Evolutionary conservation across 2,329 filamentous ascomycete genomes (phyloP).

Genomic region (Albophoma yamanashiensis): DNA sequence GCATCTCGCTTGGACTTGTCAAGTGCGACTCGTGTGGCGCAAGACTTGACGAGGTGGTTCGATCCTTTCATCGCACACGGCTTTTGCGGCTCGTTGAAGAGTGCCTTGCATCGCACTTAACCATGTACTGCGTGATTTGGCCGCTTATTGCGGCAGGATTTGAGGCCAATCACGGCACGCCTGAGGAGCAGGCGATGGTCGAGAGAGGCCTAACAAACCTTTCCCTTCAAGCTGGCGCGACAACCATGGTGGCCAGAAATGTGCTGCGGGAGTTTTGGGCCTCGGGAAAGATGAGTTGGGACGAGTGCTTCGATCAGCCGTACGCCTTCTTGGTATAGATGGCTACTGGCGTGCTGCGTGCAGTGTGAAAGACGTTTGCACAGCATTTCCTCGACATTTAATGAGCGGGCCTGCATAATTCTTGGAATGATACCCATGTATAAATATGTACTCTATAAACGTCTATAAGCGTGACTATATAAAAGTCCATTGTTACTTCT

Average conservation of each 20-base stretch:
- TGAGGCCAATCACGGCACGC: not conserved
- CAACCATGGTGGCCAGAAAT: not conserved
- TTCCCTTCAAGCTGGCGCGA: not conserved
- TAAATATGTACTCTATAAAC: not conserved
- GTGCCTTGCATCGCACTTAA: not conserved
- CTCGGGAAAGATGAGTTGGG: constrained; percentile 2
- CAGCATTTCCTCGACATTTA: not conserved
- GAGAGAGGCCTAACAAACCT: not conserved
- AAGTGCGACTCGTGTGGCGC: not conserved
- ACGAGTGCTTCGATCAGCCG: constrained; percentile 4
- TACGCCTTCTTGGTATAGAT: not conserved
- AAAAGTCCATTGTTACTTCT: too few species aligned
- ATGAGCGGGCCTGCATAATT: not conserved
- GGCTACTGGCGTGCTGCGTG: too few species aligned
- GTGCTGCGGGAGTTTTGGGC: constrained; percentile 3
- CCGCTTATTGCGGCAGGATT: not conserved
- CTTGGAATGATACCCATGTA: not conserved
- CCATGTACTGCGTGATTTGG: constrained; percentile 1
- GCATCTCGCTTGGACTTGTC: not conserved
- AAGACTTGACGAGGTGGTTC: not conserved
- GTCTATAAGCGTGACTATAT: too few species aligned
- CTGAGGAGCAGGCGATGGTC: not conserved
- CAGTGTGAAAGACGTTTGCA: too few species aligned
- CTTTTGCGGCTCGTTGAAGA: not conserved
- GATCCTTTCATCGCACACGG: not conserved